Evolutionary conservation across 495 filamentous ascomycete genomes (phyloP).

Genomic region (Physcia stellaris): DNA sequence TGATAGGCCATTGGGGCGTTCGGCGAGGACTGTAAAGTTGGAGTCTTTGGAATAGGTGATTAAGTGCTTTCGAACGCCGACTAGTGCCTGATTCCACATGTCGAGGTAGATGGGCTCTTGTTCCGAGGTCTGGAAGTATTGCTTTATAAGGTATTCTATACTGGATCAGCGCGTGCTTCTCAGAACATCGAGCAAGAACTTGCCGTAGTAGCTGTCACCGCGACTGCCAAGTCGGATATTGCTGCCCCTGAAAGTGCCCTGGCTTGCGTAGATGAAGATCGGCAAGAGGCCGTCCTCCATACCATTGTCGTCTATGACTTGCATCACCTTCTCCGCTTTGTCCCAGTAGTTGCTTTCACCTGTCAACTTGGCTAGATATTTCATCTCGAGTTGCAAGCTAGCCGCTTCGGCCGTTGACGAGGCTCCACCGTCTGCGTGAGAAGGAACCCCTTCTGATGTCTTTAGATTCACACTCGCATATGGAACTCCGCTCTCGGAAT

Average conservation of each 20-base stretch:
- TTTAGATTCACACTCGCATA: slow-evolving; percentile 83
- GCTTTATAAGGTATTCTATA: slow-evolving; percentile 86
- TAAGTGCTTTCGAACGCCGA: slow-evolving; percentile 80
- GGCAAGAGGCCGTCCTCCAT: slow-evolving; percentile 73
- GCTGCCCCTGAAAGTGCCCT: slow-evolving; percentile 60
- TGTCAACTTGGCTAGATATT: slow-evolving; percentile 89
- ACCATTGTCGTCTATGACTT: slow-evolving; percentile 71
- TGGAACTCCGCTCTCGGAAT: slow-evolving; percentile 72
- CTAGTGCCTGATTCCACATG: slow-evolving; percentile 81
- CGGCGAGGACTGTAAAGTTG: slow-evolving; percentile 71
- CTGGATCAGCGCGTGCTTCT: slow-evolving; percentile 8
- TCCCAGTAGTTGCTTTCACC: slow-evolving; percentile 88
- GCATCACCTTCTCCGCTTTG: slow-evolving; percentile 77
- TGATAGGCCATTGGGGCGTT: slow-evolving; percentile 64
- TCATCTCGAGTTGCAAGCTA: slow-evolving; percentile 88
- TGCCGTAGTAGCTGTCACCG: slow-evolving; percentile 90
- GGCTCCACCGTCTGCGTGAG: slow-evolving; percentile 76
- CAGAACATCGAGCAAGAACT: background rate
- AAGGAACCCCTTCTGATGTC: slow-evolving; percentile 54
- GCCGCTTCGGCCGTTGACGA: slow-evolving; percentile 90
- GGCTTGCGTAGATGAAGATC: slow-evolving; percentile 74
- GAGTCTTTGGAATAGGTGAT: slow-evolving; percentile 73
- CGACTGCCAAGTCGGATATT: slow-evolving; percentile 88
- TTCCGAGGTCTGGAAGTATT: slow-evolving; percentile 83
- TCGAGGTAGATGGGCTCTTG: slow-evolving; percentile 77